Percentiles rank a stretch among this genome's conserved stretches.
Conservation (phyloP, 202 grass and related monocot species). For the Panicum hallii region DNA sequence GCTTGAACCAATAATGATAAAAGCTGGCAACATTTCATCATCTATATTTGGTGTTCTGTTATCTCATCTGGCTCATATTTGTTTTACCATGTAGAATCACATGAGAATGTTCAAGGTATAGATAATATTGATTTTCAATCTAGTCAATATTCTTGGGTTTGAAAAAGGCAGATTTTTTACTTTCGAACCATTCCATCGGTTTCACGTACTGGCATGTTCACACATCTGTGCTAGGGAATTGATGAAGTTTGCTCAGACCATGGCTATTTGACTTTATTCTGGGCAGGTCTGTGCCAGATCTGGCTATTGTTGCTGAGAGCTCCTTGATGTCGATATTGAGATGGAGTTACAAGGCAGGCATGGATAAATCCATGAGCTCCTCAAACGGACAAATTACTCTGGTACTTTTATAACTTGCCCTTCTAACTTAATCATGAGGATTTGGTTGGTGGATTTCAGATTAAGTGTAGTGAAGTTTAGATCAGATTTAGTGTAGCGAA, state of each 20-base stretch:
- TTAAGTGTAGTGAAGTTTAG: conserved; percentile 38
- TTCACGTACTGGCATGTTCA: neutral
- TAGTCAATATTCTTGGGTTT: conserved; percentile 31
- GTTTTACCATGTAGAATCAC: conserved; percentile 19
- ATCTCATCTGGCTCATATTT: neutral
- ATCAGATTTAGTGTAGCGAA: conserved; percentile 27
- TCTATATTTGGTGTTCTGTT: conserved; percentile 16
- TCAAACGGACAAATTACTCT: conserved; percentile 85
- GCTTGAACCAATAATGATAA: neutral
- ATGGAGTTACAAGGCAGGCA: conserved; percentile 98
- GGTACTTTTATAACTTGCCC: conserved; percentile 50
- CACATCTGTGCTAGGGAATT: neutral
- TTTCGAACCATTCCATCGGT: conserved; percentile 10
- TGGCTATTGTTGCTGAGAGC: conserved; percentile 65
- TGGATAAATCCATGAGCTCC: conserved; percentile 87
- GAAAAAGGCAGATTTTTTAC: neutral
- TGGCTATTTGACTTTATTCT: conserved; percentile 46
- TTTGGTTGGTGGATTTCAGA: conserved; percentile 31
- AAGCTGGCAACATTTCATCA: conserved; percentile 16
- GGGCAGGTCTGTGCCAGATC: conserved; percentile 69
- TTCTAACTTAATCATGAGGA: conserved; percentile 32
- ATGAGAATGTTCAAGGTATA: conserved; percentile 27
- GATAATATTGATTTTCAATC: conserved; percentile 19
- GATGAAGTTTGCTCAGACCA: conserved; percentile 36
- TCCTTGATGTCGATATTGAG: conserved; percentile 92